A percentile compares a stretch with the other conserved stretches of the same genome.
Conservation (phyloP, 139 green algal genomes). For the Medakamo hakoo region DNA sequence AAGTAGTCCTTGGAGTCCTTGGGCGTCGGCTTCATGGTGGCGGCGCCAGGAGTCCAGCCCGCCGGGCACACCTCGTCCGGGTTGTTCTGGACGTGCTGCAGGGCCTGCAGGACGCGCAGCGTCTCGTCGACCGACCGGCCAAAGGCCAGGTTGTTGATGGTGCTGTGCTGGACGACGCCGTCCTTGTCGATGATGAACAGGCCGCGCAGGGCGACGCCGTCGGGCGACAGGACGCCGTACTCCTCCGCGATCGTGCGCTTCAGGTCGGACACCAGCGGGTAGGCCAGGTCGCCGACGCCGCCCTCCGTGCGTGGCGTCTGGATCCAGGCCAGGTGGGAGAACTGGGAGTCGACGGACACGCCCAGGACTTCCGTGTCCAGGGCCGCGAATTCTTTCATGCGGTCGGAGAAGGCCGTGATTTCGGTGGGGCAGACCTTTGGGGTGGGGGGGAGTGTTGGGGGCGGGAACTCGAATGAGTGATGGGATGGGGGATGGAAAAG, state of each 20-base stretch:
- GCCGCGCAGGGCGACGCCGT: conserved; percentile 74
- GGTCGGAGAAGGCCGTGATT: conserved; percentile 96
- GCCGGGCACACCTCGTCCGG: conserved; percentile 88
- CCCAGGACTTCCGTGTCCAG: conserved; percentile 80
- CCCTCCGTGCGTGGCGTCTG: conserved; percentile 77
- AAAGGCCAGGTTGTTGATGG: conserved; percentile 98
- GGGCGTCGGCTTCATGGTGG: conserved; percentile 58
- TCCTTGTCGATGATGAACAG: conserved; percentile 94
- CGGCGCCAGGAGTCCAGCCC: conserved; percentile 87
- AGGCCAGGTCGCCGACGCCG: conserved; percentile 86
- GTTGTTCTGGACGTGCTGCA: conserved; percentile 89
- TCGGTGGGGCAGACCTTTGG: conserved; percentile 81
- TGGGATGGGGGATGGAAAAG: neutral
- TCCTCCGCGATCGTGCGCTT: conserved; percentile 74
- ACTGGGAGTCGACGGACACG: conserved; percentile 84
- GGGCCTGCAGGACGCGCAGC: conserved; percentile 80
- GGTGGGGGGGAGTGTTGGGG: neutral
- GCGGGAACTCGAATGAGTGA: neutral
- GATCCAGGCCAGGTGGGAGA: conserved; percentile 95
- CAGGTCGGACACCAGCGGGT: conserved; percentile 93
- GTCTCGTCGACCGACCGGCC: conserved; percentile 93
- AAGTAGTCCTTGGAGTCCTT: conserved; percentile 82
- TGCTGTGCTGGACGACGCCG: conserved; percentile 89
- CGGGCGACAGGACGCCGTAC: conserved; percentile 77
- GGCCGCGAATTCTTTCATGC: conserved; percentile 72